Conservation (phyloP, 2,329 filamentous ascomycete genomes). For the Nothopassalora personata region DNA sequence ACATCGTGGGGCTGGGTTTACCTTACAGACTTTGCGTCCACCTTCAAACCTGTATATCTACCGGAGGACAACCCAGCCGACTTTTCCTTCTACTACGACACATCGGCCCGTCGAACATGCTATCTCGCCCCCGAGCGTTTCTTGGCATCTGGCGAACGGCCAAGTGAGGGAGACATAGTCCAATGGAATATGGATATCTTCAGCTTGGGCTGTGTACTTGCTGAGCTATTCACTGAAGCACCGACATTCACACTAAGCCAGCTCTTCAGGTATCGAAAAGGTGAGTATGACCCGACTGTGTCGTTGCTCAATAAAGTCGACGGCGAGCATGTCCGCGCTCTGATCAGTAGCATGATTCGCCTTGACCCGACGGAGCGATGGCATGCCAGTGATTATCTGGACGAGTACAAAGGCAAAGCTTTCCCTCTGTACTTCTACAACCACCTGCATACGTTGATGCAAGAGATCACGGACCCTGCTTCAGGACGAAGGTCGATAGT, state of each 20-base stretch:
- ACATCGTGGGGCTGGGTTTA: constrained; percentile 99
- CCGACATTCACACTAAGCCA: constrained; percentile 98
- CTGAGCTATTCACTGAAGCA: constrained; percentile 88
- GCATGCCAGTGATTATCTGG: constrained; percentile 87
- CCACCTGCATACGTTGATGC: constrained; percentile 97
- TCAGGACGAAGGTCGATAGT: constrained; percentile 70
- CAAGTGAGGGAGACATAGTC: constrained; percentile 39
- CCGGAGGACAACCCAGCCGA: constrained; percentile 96
- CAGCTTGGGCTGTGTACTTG: constrained; percentile 93
- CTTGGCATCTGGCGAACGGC: constrained; percentile 59
- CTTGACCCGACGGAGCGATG: constrained; percentile 87
- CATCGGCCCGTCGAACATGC: constrained; percentile 83
- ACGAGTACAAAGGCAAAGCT: constrained; percentile 85
- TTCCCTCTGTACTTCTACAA: constrained; percentile 97
- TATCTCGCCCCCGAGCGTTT: constrained; percentile 95
- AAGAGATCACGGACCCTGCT: constrained; percentile 83
- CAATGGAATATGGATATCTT: constrained; percentile 98
- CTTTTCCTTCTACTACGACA: constrained; percentile 97
- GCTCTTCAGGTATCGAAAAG: constrained; percentile 86
- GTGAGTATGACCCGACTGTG: constrained; percentile 83
- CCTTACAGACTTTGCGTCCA: constrained; percentile 91
- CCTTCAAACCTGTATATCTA: constrained; percentile 88
- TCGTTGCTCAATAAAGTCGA: constrained; percentile 80
- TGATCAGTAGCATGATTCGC: constrained; percentile 95
- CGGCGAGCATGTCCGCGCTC: constrained; percentile 76